Conservation (phyloP, 2,329 filamentous ascomycete genomes). For the Gyromitra esculenta region DNA sequence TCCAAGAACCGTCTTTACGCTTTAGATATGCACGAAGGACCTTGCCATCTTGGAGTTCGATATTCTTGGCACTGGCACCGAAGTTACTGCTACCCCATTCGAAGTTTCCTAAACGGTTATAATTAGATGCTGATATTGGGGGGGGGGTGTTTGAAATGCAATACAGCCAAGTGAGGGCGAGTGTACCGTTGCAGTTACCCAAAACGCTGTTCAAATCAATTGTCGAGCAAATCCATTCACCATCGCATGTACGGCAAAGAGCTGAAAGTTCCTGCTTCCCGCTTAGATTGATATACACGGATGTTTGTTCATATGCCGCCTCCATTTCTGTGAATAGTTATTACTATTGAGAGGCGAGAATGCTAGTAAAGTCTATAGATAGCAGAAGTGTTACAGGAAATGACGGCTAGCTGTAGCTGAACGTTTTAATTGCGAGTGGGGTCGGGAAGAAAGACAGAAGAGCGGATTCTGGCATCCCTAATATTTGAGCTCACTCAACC, state of each 20-base stretch:
- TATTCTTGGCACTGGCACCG: conserved; percentile 32
- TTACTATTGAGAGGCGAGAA: conserved; percentile 26
- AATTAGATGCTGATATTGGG: conserved; percentile 16
- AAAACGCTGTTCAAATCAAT: conserved; percentile 48
- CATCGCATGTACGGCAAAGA: conserved; percentile 46
- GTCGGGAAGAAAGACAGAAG: conserved; percentile 1
- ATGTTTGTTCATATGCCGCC: conserved; percentile 44
- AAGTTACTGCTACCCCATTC: conserved; percentile 45
- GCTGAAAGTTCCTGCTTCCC: conserved; percentile 48
- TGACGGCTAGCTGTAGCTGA: not conserved
- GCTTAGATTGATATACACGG: conserved; percentile 49
- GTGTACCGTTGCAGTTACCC: conserved; percentile 48
- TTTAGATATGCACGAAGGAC: conserved; percentile 44
- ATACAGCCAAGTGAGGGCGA: not conserved
- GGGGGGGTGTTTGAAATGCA: not conserved
- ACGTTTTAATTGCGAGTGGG: conserved; percentile 11
- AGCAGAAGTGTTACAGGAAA: conserved; percentile 9
- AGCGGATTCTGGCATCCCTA: conserved; percentile 25
- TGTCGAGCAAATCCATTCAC: conserved; percentile 50
- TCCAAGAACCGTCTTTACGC: conserved; percentile 46
- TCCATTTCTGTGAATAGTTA: conserved; percentile 32
- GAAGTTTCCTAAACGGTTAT: conserved; percentile 38
- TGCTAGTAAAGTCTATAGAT: conserved; percentile 34
- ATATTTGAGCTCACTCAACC: conserved; percentile 29
- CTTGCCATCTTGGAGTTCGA: conserved; percentile 42